Base-by-base conservation (phyloP, 768 basidiomycete genomes). In the Sporobolomyces phaffii region DNA sequence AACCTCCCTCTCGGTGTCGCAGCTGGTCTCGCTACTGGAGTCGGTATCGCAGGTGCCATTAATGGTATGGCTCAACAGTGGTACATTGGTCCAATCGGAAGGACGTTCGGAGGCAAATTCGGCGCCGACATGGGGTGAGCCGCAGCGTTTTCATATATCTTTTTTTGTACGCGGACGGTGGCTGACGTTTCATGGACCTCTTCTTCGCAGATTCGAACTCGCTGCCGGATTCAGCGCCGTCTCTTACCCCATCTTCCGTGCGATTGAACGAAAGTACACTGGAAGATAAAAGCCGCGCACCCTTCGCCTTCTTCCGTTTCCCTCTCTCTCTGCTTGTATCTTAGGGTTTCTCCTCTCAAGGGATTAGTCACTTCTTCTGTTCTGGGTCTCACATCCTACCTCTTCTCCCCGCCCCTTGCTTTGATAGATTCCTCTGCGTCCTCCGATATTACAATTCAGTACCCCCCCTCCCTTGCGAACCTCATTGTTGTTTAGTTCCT, bases 1-100 rank as follows among this genome's bases (percentile, higher is more conserved):
- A 62, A 69, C 15, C 75, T 81, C 13, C 81, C 81, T 4, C 40
- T 79, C 18, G 81, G 81, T 11, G 58, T 78, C 40, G 81, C 80
- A 2, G 80, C 80, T 13, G 64, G 78, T 14, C 50, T 69, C 9
- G 78, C 80, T 24, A 70, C 77, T 36, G 60, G 77, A 34, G 69
- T 76, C 43, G 81, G 81, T 41, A 77, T 78, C 49, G 75, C 76
- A n/a, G 80, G 81, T 17, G 78, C 79, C 26, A 79, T 78, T 15
- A 57, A 80, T 38, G 79, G 79, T 14, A 80, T 78, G 79, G 66
- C 77, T 11, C 75, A 77, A 67, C 56, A 70, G 47, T 78, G 78
- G 78, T 64, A 75, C 61, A 62, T 70, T 4, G 74, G 74, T 1
- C 53, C 58, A 2, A 53, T 76, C 36, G 75, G 66, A 6, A 41